Conservation (phyloP, 2,329 filamentous ascomycete genomes). For the Apiospora arundinis region DNA sequence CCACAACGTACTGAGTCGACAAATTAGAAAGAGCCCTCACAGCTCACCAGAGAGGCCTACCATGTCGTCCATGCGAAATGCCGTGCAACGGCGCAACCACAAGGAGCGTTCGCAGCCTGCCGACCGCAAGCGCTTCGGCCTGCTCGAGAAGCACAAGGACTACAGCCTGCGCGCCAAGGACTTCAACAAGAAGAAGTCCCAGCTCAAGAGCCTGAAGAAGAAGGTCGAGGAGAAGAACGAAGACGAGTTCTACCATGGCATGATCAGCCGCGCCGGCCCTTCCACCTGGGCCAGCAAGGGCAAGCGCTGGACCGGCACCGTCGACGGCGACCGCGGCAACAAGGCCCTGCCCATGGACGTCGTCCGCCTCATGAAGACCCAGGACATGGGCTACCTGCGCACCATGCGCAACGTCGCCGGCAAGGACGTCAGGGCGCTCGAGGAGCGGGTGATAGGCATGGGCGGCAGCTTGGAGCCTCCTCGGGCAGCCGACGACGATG, state of each 20-base stretch:
- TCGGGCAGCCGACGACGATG: conserved; percentile 35
- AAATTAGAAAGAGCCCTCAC: not conserved
- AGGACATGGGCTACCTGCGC: conserved; percentile 70
- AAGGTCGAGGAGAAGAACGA: conserved; percentile 72
- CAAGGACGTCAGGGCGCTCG: conserved; percentile 63
- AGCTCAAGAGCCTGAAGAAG: conserved; percentile 63
- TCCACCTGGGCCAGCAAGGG: conserved; percentile 55
- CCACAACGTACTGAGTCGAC: not conserved
- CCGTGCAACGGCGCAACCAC: conserved; percentile 52
- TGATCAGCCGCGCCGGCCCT: conserved; percentile 67
- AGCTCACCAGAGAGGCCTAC: not conserved
- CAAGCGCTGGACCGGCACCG: conserved; percentile 60
- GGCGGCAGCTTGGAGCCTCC: conserved; percentile 37
- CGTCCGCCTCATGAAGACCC: conserved; percentile 70
- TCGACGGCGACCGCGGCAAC: conserved; percentile 65
- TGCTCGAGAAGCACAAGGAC: conserved; percentile 95
- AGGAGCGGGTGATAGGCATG: conserved; percentile 59
- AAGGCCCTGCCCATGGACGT: conserved; percentile 60
- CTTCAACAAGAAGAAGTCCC: conserved; percentile 69
- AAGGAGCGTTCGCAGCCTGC: conserved; percentile 87
- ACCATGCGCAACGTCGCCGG: conserved; percentile 65
- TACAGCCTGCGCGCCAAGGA: conserved; percentile 70
- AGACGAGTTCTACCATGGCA: conserved; percentile 76
- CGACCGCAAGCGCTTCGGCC: conserved; percentile 83
- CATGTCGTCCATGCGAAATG: conserved; percentile 22